Evolutionary conservation across 108 stramenopile genomes (phyloP).

Genomic region (Fragilariopsis cylindrus): DNA sequence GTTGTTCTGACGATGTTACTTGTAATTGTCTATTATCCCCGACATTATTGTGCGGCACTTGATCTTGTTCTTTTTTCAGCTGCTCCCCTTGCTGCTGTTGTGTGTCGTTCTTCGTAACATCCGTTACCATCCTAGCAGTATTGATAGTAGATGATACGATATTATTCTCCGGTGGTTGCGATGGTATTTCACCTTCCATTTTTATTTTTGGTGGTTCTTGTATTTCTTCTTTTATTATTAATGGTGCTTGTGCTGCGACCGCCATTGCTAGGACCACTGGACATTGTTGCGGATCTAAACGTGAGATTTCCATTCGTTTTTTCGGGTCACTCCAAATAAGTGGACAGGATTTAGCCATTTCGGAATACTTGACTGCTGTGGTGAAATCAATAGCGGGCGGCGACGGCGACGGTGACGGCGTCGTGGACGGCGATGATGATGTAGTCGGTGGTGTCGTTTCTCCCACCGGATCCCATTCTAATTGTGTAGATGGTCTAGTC

Average conservation of each 20-base stretch:
- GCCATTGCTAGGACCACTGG: conserved; percentile 64
- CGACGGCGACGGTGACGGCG: not conserved
- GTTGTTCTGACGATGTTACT: not conserved
- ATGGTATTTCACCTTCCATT: not conserved
- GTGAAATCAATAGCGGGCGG: conserved; percentile 28
- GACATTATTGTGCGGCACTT: not conserved
- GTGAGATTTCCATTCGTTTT: conserved; percentile 74
- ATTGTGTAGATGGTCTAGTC: conserved; percentile 45
- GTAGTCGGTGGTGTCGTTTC: not conserved
- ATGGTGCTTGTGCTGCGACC: conserved; percentile 21
- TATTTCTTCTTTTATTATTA: not conserved
- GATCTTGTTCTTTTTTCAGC: not conserved
- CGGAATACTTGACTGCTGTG: conserved; percentile 50
- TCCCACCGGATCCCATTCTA: conserved; percentile 45
- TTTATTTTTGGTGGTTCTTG: not conserved
- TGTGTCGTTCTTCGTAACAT: not conserved
- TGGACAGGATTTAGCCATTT: conserved; percentile 44
- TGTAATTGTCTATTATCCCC: too few relatives aligned
- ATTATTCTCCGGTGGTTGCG: not conserved
- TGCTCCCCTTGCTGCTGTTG: not conserved
- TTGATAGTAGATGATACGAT: not conserved
- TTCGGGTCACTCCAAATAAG: conserved; percentile 50
- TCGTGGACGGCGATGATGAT: not conserved
- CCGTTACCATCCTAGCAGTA: too few relatives aligned
- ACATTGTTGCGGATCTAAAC: conserved; percentile 64